A percentile compares a stretch with the other conserved stretches of the same genome.
Evolutionary conservation across 2,329 filamentous ascomycete species (phyloP).

Genomic region (Hypoxylon sp.): DNA sequence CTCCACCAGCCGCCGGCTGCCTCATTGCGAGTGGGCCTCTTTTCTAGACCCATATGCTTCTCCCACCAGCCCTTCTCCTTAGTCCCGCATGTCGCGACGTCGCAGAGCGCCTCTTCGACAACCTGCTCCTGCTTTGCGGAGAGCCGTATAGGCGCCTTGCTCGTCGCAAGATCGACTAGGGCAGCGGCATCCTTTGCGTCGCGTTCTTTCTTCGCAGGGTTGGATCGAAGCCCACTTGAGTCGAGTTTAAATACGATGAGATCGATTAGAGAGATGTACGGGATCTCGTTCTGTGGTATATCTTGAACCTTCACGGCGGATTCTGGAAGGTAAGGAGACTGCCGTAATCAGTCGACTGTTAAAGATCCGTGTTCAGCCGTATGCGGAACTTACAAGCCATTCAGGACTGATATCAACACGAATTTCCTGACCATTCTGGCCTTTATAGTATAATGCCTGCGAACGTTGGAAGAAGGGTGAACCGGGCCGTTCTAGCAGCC

Average conservation of each 20-base stretch:
- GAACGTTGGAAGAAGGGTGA: conserved; percentile 46
- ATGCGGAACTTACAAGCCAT: conserved; percentile 47
- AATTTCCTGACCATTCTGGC: conserved; percentile 42
- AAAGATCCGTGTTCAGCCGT: too few species aligned
- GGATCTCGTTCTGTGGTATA: conserved; percentile 45
- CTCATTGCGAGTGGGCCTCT: neutral
- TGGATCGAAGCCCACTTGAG: conserved; percentile 45
- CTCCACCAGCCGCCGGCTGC: conserved; percentile 21
- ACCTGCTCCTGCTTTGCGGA: conserved; percentile 41
- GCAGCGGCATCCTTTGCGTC: conserved; percentile 47
- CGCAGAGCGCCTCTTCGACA: conserved; percentile 46
- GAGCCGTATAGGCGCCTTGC: conserved; percentile 29
- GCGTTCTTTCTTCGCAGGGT: conserved; percentile 43
- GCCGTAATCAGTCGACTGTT: conserved; percentile 6
- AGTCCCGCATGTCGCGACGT: conserved; percentile 41
- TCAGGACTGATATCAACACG: conserved; percentile 47
- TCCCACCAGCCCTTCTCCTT: conserved; percentile 49
- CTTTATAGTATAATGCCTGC: conserved; percentile 46
- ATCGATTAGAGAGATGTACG: conserved; percentile 49
- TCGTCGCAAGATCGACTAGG: conserved; percentile 41
- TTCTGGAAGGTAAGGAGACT: conserved; percentile 48
- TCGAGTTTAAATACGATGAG: conserved; percentile 50
- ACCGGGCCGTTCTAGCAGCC: conserved; percentile 43
- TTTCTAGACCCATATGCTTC: conserved; percentile 37
- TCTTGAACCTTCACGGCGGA: conserved; percentile 42